Conservation (phyloP, 208 protist species). For the Acanthamoeba triangularis region DNA sequence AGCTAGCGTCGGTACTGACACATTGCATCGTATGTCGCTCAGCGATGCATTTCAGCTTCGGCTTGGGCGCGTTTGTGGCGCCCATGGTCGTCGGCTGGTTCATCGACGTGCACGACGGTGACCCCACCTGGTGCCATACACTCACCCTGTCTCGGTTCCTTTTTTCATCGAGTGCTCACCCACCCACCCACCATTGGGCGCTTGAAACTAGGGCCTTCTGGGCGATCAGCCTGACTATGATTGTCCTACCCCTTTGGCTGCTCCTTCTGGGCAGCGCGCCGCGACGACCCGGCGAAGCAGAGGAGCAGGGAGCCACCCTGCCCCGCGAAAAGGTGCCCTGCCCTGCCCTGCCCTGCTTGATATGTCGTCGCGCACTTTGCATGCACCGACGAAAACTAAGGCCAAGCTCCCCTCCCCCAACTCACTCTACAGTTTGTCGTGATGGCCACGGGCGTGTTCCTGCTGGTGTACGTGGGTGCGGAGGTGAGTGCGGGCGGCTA, state of each 20-base stretch:
- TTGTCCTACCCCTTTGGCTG: conserved; percentile 51
- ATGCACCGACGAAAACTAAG: background rate
- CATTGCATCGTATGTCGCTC: background rate
- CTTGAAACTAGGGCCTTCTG: conserved; percentile 56
- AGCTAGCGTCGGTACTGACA: too few species aligned
- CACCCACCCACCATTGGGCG: too few species aligned
- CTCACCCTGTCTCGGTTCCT: background rate
- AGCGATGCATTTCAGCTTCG: conserved; percentile 78
- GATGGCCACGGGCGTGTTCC: background rate
- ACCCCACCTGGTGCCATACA: conserved; percentile 4
- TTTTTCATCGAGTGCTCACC: too few species aligned
- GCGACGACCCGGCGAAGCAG: background rate
- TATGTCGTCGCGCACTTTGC: background rate
- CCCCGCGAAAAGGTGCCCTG: conserved; percentile 10
- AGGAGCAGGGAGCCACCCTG: background rate
- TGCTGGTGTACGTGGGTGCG: conserved; percentile 72
- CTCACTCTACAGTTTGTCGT: background rate
- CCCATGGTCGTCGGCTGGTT: conserved; percentile 69
- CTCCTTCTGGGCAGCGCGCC: background rate
- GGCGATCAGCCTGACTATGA: conserved; percentile 23
- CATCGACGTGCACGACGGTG: conserved; percentile 45
- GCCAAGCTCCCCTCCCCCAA: too few species aligned
- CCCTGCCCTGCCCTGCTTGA: background rate
- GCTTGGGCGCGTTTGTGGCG: conserved; percentile 56
- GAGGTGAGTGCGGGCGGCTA: conserved; percentile 72